Conservation (phyloP, 768 basidiomycete genomes). For the Cyclocybe cylindracea region DNA sequence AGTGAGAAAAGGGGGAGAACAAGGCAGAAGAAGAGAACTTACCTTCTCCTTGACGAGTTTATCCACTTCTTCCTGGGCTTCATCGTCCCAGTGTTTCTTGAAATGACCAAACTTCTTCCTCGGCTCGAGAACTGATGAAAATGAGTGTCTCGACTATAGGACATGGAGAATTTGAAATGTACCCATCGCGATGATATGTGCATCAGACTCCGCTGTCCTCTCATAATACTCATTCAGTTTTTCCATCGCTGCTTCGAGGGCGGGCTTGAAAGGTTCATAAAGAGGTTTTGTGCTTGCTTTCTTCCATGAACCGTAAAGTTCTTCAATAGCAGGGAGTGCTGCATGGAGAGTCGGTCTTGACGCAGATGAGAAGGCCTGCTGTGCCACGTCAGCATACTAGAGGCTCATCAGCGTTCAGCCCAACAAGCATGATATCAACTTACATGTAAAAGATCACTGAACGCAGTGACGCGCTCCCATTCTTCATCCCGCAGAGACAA, state of each 20-base stretch:
- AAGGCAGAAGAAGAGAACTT: background rate
- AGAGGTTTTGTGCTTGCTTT: conserved; percentile 8
- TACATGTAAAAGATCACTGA: conserved; percentile 12
- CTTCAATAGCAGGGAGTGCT: conserved; percentile 23
- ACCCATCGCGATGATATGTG: conserved; percentile 27
- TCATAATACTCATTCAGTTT: conserved; percentile 28
- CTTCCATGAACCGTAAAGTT: conserved; percentile 21
- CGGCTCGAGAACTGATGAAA: background rate
- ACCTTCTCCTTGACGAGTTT: conserved; percentile 1
- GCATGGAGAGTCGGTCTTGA: conserved; percentile 19
- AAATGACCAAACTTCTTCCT: conserved; percentile 6
- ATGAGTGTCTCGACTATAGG: too few relatives aligned
- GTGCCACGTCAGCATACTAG: too few relatives aligned
- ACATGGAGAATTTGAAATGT: conserved; percentile 1
- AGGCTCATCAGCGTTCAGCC: too few relatives aligned
- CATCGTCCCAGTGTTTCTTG: conserved; percentile 5
- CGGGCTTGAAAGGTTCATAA: conserved; percentile 16
- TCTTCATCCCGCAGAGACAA: conserved; percentile 5
- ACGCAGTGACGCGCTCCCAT: conserved; percentile 9
- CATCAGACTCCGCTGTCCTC: conserved; percentile 23
- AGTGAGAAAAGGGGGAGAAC: background rate
- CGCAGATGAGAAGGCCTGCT: conserved; percentile 19
- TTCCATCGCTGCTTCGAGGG: conserved; percentile 15
- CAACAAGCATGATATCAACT: too few relatives aligned
- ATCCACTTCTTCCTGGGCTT: background rate